Evolutionary conservation across 2,329 filamentous ascomycete species (phyloP), one percentile per base, ranked within the genome.

Genomic region (Capronia coronata): DNA sequence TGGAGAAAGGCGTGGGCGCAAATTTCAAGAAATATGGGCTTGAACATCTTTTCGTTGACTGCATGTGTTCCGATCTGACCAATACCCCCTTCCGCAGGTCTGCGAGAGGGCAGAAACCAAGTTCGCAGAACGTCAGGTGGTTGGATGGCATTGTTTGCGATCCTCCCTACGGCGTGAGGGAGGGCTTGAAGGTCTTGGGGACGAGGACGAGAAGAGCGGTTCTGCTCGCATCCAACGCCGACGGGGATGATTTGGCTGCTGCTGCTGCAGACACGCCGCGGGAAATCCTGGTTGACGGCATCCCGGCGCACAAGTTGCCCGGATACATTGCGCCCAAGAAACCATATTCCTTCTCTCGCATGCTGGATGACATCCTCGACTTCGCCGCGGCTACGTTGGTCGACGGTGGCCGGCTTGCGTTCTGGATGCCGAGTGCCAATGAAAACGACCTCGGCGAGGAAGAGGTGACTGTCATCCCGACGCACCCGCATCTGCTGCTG

Each of bases 371-470:
- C 65, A 88, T 98, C 45, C 76, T 97, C 4, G 77, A 82, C 16
- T 97, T 98, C 63, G 83, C 88, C 3, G 78, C 82, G 1, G 73
- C 78, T 10, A 87, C 83, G 1, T 74, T 98, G 1, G 86, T 95
- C 6, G 82, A 87, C 45, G 70, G 80, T 55, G 93, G 88, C 0
- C 76, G 93, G 22, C 67, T 98, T 8, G 87, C 86, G 6, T 94
- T 98, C 73, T 98, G 93, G 93, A 94, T 97, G 87, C 93, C 93
- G 0, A 94, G 89, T 0, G 84, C 88, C 22, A 89, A 87, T 63
- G 83, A 86, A 53, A 83, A 86, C 52, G 79, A 88, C 59, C 78
- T 87, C 41, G 78, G 84, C 50, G 86, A 91, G 63, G 80, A 95
- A 18, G 74, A 80, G 0, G 39, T 35, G 30, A 56, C 55, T 6